Evolutionary conservation across 495 filamentous ascomycete species (phyloP), one percentile per base, ranked within the genome.

Genomic region (Ramalina intermedia): DNA sequence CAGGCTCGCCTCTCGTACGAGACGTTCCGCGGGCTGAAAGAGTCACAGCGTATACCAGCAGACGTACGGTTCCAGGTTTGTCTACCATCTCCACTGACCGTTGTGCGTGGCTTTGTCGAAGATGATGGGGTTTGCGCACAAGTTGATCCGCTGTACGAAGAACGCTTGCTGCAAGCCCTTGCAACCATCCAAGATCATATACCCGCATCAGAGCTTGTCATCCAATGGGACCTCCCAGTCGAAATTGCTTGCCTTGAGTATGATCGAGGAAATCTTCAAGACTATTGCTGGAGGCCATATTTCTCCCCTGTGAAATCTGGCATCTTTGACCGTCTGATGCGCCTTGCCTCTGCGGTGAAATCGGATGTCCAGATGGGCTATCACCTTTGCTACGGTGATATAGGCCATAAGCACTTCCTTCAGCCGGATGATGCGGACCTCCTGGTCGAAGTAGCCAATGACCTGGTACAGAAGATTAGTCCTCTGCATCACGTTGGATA

Each of bases 331-430:
- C 58, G 65, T 37, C 16, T 63, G 9, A 48, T 38, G 33, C 58
- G 57, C 27, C 39, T 69, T 27, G 56, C 53, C 2, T 51, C 58
- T 9, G 41, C 39, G 1, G 57, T 71, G 4, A 58, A 59, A 8
- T 20, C 45, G 17, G 60, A 63, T 51, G 62, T 71, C 1, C 60
- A 61, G 37, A 23, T 67, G 41, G 63, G 64, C 9, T 64, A 65
- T 37, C 69, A 72, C 52, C 58, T 72, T 16, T 74, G 69, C 51
- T 74, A 72, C 47, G 67, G 69, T 43, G 69, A 72, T 47, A 45
- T 65, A 0, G 48, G 46, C 4, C 67, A 70, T 48, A 54, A 54
- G 41, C 70, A 69, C 57, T 71, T 66, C 35, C 39, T 68, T n/a
- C 65, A 72, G 46, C 69, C 70, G 1, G 49, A 59, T 6, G 59